Evolutionary conservation across 768 basidiomycete species (phyloP).

Genomic region (Mycena alexandri): DNA sequence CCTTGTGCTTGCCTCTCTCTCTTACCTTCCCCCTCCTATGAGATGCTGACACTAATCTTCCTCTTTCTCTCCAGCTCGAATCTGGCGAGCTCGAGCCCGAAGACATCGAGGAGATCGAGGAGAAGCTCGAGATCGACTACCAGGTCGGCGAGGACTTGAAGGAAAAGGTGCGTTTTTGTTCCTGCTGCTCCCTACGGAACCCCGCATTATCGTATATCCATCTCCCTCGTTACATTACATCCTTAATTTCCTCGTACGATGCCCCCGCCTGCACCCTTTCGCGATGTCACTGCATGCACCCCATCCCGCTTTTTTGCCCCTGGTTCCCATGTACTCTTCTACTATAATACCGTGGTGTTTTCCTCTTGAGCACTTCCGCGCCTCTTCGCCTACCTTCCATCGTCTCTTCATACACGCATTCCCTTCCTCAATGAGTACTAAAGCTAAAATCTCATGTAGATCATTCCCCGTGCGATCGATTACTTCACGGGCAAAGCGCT

Average conservation of each 20-base stretch:
- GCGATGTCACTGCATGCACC: no score
- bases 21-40: constrained; percentile 76
- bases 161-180: constrained; percentile 77
- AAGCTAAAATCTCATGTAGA: constrained; percentile 54
- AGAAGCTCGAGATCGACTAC: constrained; percentile 95
- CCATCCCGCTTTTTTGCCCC: no score
- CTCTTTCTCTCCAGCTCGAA: constrained; percentile 67
- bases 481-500: constrained; percentile 98
- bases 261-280: no score
- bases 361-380: no score
- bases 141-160: constrained; percentile 99
- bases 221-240: neutral
- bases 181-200: neutral
- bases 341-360: no score
- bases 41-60: neutral
- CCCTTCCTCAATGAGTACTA: constrained; percentile 16
- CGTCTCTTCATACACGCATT: neutral
- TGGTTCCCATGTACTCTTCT: no score
- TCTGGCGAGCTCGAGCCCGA: constrained; percentile 60
- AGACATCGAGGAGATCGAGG: constrained; percentile 91
- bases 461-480: constrained; percentile 95
- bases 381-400: no score
- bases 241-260: no score
- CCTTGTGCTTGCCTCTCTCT: no score
- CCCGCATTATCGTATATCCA: neutral